A percentile compares a stretch with the other conserved stretches of the same genome.
Conservation (phyloP, 768 basidiomycete genomes). For the Thelephora aurantiotincta region DNA sequence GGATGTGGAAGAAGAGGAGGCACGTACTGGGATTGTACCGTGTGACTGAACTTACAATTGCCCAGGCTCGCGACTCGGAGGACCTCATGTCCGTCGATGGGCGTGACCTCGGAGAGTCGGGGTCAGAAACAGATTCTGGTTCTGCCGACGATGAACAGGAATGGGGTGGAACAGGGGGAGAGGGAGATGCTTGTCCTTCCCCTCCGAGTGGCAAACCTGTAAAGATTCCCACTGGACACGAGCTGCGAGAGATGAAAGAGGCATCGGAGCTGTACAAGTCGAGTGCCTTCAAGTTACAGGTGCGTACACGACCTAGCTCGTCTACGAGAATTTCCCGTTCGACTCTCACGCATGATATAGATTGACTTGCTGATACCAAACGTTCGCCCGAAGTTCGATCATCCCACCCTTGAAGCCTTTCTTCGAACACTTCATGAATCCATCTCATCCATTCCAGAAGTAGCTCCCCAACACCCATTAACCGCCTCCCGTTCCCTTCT, state of each 20-base stretch:
- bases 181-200: not conserved
- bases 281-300: slow-evolving; percentile 76
- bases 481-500: slow-evolving; percentile 41
- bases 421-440: slow-evolving; percentile 55
- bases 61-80: too few relatives aligned
- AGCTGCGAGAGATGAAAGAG: slow-evolving; percentile 60
- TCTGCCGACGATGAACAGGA: slow-evolving; percentile 4
- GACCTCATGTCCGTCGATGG: too few relatives aligned
- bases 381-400: slow-evolving; percentile 49
- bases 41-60: too few relatives aligned
- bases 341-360: slow-evolving; percentile 23
- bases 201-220: slow-evolving; percentile 11
- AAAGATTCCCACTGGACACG: slow-evolving; percentile 53
- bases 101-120: too few relatives aligned
- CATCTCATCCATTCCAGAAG: slow-evolving; percentile 41
- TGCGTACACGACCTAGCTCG: slow-evolving; percentile 15
- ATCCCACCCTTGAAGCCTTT: slow-evolving; percentile 49
- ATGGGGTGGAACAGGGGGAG: slow-evolving; percentile 4
- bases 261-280: slow-evolving; percentile 65
- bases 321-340: not conserved
- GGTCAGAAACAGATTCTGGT: not conserved
- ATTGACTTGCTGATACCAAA: slow-evolving; percentile 73
- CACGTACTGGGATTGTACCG: too few relatives aligned
- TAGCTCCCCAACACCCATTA: slow-evolving; percentile 50
- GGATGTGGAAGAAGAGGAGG: too few relatives aligned